Base-by-base conservation (phyloP, 805 yeast species). In the Kodamaea hsintzibuensis region DNA sequence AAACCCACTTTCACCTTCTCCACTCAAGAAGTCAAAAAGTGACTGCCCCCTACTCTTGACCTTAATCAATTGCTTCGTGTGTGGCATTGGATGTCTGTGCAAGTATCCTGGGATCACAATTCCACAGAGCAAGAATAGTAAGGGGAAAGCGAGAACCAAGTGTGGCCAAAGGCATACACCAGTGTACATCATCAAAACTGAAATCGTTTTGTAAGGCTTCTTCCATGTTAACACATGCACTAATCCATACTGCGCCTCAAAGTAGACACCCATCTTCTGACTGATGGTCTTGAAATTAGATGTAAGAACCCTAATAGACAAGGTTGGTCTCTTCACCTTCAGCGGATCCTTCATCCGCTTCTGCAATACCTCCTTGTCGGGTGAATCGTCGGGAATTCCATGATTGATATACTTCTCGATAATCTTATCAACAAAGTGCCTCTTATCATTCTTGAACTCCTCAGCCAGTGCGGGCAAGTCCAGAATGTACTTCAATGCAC, bases 181-280 rank as follows among this genome's bases (percentile, higher is more conserved):
- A 0, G 97, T 85, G 58, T 87, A 85, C 0, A 83, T 57, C 4
- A 86, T 71, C 51, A 90, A 68, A 18, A 74, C 65, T 0, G 86
- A 74, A 4, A 91, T 58, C 0, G 97, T 91, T 56, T 83, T 79
- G 0, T 88, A 75, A 0, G 96, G 92, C 25, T 78, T 75, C 55
- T 84, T 82, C 98, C 98, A 92, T 3, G 89, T 81, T 19, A 89
- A 55, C 0, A 88, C 64, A 49, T 83, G 81, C 6, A 85, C 74
- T 0, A 86, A 42, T 1, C 84, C 82, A 59, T 85, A 86, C 60
- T 88, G 93, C 1, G 84, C 53, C 42, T 73, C 78, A 60, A 88
- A 86, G 8, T 88, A 62, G 0, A 74, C 70, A 27, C 85, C 82
- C 76, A 85, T 75, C 52, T 82, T 79, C 9, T 77, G 62, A 50